phyloP scores from a whole-genome alignment of 306 rosid genomes.

The Quercus suber region DNA sequence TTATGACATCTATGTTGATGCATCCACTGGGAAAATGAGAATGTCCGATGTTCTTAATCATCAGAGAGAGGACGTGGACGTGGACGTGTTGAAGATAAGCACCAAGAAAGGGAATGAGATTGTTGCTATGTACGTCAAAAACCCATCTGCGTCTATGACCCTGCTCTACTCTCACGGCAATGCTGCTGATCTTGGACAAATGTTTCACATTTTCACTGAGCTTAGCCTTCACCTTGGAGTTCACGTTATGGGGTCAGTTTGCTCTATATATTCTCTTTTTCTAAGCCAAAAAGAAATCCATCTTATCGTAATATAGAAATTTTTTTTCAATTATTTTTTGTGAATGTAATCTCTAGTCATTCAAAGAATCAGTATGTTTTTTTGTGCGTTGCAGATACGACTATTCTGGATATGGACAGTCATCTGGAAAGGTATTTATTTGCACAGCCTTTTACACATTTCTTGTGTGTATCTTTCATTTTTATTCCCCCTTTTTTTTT shows the following conservation, averaged over 20 bases:
- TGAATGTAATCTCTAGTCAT: background rate
- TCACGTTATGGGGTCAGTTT: conserved; percentile 65
- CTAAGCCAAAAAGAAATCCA: background rate
- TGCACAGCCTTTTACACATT: too few species aligned
- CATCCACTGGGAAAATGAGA: conserved; percentile 42
- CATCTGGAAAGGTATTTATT: conserved; percentile 62
- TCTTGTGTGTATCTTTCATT: too few species aligned
- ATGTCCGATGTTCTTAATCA: conserved; percentile 32
- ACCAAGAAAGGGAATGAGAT: conserved; percentile 65
- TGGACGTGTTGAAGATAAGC: conserved; percentile 47
- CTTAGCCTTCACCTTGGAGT: conserved; percentile 66
- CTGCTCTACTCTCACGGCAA: conserved; percentile 72
- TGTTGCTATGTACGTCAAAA: conserved; percentile 55
- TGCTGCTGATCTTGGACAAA: conserved; percentile 78
- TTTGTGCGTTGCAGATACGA: conserved; percentile 50
- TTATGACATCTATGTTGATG: conserved; percentile 30
- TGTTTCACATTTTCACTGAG: conserved; percentile 52
- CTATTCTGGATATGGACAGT: conserved; percentile 80
- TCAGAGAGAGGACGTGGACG: conserved; percentile 59
- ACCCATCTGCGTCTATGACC: conserved; percentile 55
- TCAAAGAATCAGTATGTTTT: background rate
- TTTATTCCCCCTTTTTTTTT: too few species aligned
- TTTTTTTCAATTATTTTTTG: background rate
- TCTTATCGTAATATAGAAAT: background rate
- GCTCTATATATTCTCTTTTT: background rate